Conservation (phyloP, 768 basidiomycete species). For the Tylopilus vinaceipallidus region DNA sequence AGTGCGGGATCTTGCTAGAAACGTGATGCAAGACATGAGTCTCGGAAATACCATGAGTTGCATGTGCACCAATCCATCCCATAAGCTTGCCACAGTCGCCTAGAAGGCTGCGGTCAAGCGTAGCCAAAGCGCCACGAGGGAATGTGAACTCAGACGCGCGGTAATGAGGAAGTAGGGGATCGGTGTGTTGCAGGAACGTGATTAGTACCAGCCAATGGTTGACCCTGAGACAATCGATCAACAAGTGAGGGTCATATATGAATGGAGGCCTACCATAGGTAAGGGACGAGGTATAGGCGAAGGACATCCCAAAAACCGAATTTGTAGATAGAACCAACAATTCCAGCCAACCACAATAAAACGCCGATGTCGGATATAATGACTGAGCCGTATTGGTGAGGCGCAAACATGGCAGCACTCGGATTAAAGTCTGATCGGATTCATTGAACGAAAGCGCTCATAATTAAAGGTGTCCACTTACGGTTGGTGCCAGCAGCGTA, state of each 20-base stretch:
- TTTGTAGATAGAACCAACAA: constrained; percentile 54
- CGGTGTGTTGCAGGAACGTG: constrained; percentile 98
- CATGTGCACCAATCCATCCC: constrained; percentile 81
- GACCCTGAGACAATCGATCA: constrained; percentile 43
- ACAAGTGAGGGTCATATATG: background rate
- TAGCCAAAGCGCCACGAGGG: constrained; percentile 88
- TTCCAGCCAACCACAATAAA: constrained; percentile 60
- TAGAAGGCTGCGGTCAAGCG: constrained; percentile 80
- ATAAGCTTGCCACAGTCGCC: constrained; percentile 77
- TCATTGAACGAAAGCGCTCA: background rate
- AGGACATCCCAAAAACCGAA: constrained; percentile 73
- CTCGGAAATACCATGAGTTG: constrained; percentile 92
- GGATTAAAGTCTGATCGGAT: constrained; percentile 68
- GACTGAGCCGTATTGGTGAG: constrained; percentile 75
- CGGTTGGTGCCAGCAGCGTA: constrained; percentile 83
- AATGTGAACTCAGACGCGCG: constrained; percentile 88
- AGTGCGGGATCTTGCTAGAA: constrained; percentile 95
- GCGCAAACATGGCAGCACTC: constrained; percentile 73
- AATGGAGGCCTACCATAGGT: constrained; percentile 59
- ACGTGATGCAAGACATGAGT: constrained; percentile 93
- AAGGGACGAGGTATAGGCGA: constrained; percentile 81
- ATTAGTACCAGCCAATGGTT: constrained; percentile 96
- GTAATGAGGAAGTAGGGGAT: constrained; percentile 93
- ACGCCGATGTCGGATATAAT: constrained; percentile 83
- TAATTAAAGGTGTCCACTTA: constrained; percentile 36